phyloP scores from a whole-genome alignment of 1,139 yeast species.

The Hyphopichia khmerensis region DNA sequence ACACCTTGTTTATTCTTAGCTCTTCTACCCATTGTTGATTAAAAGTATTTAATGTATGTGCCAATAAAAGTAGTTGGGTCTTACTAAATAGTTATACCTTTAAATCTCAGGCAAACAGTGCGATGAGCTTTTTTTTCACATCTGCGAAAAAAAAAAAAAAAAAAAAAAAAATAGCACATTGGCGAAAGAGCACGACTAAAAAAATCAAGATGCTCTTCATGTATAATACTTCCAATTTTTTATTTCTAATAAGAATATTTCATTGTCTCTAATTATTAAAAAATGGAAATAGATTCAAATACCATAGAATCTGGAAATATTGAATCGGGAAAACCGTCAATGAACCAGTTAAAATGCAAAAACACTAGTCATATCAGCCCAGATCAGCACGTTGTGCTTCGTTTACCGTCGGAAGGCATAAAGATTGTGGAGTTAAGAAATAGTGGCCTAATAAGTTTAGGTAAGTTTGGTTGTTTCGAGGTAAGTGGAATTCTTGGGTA shows the following conservation, averaged over 20 bases:
- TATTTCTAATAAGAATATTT: no score
- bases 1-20: constrained; percentile 87
- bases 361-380: constrained; percentile 32
- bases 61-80: no score
- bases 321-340: not conserved
- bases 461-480: constrained; percentile 86
- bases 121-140: not conserved
- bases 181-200: not conserved
- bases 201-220: not conserved
- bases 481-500: constrained; percentile 76
- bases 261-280: not conserved
- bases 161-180: not conserved
- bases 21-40: constrained; percentile 80
- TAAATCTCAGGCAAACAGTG: not conserved
- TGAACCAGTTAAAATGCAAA: constrained; percentile 4
- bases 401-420: constrained; percentile 78
- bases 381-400: constrained; percentile 61
- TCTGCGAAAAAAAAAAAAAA: not conserved
- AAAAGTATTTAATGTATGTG: constrained; percentile 1
- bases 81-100: not conserved
- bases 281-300: not conserved
- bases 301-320: not conserved
- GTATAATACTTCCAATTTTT: no score
- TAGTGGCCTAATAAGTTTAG: constrained; percentile 65
- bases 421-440: constrained; percentile 66